Evolutionary conservation across 306 rosid genomes (phyloP), one percentile per base, ranked within the genome.

Genomic region (Abrus pulchellus): DNA sequence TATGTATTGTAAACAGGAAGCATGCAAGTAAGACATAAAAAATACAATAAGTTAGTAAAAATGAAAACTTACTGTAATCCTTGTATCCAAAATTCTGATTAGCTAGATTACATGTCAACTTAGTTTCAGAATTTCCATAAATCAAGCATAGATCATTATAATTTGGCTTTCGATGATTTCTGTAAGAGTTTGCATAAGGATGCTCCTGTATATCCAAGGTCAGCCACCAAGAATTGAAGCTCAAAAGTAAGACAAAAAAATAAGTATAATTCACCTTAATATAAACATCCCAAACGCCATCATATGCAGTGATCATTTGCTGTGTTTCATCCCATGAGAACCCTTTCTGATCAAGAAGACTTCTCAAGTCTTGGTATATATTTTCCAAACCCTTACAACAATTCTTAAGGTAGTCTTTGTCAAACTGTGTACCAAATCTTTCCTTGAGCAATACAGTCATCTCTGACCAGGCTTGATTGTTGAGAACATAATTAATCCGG

Each of bases 301-400:
- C 85, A 40, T 27, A 70, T 11, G 87, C 87, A 54, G 63, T 74
- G 82, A 87, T 67, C 87, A 82, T 81, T 83, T 85, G 87, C 44
- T 47, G 77, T 55, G 61, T 50, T 85, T 87, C 91, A 73, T 90
- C 87, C 93, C 88, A 89, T 81, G 83, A 87, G 74, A 89, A 89
- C 27, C 86, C 89, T 63, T 79, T 74, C 67, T 73, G 87, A 48
- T 79, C 66, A 75, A 89, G 88, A 81, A 87, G 72, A 76, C 75
- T 81, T 82, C 85, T 83, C 85, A 86, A 75, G 44, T 83, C 85
- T 30, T 30, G 70, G 85, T 88, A 88, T 41, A 82, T 62, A 79
- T 67, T 79, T 85, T 86, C 90, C 82, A 88, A 79, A 44, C 77
- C 33, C 72, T 79, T 86, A 32, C 64, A 84, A 67, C 75, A 77